Percentiles rank a stretch among this genome's conserved stretches.
Conservation (phyloP, 805 yeast genomes). For the Spathaspora girioi region DNA sequence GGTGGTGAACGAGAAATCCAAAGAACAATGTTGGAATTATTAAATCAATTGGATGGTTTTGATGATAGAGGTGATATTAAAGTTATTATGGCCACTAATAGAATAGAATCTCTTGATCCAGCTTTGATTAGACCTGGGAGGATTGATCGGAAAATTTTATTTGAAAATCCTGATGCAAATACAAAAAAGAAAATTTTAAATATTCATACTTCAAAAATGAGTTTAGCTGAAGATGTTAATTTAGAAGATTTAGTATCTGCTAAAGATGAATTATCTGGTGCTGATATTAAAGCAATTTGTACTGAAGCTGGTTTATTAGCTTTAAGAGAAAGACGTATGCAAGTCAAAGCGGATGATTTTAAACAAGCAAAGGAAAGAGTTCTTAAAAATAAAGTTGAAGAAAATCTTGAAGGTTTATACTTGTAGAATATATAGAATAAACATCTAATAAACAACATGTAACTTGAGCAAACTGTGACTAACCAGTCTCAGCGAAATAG, state of each 20-base stretch:
- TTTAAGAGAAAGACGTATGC: slow-evolving; percentile 94
- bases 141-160: slow-evolving; percentile 91
- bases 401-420: slow-evolving; percentile 90
- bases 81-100: slow-evolving; percentile 97
- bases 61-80: slow-evolving; percentile 97
- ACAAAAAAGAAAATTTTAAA: slow-evolving; percentile 90
- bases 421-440: slow-evolving; percentile 32
- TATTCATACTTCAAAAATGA: slow-evolving; percentile 93
- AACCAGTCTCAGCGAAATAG: too few relatives aligned
- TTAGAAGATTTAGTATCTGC: slow-evolving; percentile 83
- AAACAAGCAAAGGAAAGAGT: slow-evolving; percentile 92
- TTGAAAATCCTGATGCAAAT: slow-evolving; percentile 91
- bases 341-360: slow-evolving; percentile 91
- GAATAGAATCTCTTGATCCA: slow-evolving; percentile 90
- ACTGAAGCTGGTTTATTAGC: slow-evolving; percentile 97
- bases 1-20: slow-evolving; percentile 98
- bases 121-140: slow-evolving; percentile 96
- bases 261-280: slow-evolving; percentile 94
- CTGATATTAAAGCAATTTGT: slow-evolving; percentile 95
- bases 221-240: slow-evolving; percentile 80
- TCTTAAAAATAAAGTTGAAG: slow-evolving; percentile 94
- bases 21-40: slow-evolving; percentile 93
- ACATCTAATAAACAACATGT: background rate
- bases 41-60: slow-evolving; percentile 94
- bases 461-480: too few relatives aligned